Percentiles rank a stretch among this genome's conserved stretches.
Conservation (phyloP, 202 grass and related monocot genomes). For the Dendrocalamus latiflorus region DNA sequence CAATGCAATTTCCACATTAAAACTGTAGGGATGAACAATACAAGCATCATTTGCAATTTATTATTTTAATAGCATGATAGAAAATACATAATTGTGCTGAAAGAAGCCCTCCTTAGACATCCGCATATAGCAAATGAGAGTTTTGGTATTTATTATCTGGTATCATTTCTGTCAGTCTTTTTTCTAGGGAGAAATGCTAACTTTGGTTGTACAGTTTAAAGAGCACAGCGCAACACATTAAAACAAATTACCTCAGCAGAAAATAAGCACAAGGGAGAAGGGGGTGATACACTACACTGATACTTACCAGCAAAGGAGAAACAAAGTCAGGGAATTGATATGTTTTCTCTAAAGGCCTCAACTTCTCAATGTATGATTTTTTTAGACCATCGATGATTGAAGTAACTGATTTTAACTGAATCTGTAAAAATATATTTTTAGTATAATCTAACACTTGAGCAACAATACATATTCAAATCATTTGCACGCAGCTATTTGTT, state of each 20-base stretch:
- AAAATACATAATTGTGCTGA: not conserved
- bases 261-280: not conserved
- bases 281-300: not conserved
- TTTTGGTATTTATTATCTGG: not conserved
- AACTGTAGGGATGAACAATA: not conserved
- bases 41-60: not conserved
- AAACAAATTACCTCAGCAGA: not conserved
- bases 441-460: not conserved
- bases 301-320: conserved; percentile 61
- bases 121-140: not conserved
- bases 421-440: conserved; percentile 32
- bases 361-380: conserved; percentile 77
- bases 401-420: conserved; percentile 68
- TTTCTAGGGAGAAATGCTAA: not conserved
- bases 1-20: not conserved
- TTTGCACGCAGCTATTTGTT: not conserved
- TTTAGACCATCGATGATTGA: conserved; percentile 79
- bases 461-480: not conserved
- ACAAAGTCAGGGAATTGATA: conserved; percentile 68
- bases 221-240: not conserved
- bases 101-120: not conserved
- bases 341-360: conserved; percentile 67
- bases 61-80: not conserved
- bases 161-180: not conserved
- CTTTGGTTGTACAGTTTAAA: not conserved